Evolutionary conservation across 768 basidiomycete genomes (phyloP).

Genomic region (Tricholoma sp.): DNA sequence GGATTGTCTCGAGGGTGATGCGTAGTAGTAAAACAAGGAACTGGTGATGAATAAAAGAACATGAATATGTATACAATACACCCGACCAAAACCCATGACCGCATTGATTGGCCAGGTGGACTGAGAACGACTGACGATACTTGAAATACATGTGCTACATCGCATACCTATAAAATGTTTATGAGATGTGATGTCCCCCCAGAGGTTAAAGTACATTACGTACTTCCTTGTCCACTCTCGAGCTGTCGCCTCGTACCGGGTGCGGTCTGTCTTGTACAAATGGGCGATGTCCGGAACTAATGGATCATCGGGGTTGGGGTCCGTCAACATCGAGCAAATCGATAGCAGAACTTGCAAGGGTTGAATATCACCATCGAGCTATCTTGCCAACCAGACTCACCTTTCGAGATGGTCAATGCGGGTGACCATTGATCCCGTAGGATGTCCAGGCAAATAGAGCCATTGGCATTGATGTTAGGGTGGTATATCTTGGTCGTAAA

Average conservation of each 20-base stretch:
- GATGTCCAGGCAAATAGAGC: constrained; percentile 98
- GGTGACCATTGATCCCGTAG: constrained; percentile 99
- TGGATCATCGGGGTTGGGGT: constrained; percentile 99
- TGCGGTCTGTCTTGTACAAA: constrained; percentile 98
- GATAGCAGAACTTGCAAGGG: constrained; percentile 73
- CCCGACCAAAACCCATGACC: constrained; percentile 12
- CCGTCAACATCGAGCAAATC: constrained; percentile 99
- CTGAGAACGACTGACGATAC: constrained; percentile 6
- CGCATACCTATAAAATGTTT: constrained; percentile 33
- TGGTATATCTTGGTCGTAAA: constrained; percentile 99
- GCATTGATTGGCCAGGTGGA: constrained; percentile 2
- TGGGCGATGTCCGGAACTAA: constrained; percentile 98
- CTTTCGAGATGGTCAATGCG: constrained; percentile 98
- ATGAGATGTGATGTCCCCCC: constrained; percentile 5
- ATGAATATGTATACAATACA: constrained; percentile 19
- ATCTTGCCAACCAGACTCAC: constrained; percentile 35
- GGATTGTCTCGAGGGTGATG: constrained; percentile 17
- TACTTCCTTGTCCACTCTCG: constrained; percentile 99
- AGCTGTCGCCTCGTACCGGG: constrained; percentile 95
- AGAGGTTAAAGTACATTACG: constrained; percentile 1
- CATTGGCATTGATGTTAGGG: constrained; percentile 99
- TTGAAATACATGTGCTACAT: constrained; percentile 39
- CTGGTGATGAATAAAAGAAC: constrained; percentile 13
- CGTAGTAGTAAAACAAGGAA: constrained; percentile 13
- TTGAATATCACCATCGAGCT: constrained; percentile 1